Base-by-base conservation (phyloP, 148 eudicot species). In the Fagopyrum esculentum region DNA sequence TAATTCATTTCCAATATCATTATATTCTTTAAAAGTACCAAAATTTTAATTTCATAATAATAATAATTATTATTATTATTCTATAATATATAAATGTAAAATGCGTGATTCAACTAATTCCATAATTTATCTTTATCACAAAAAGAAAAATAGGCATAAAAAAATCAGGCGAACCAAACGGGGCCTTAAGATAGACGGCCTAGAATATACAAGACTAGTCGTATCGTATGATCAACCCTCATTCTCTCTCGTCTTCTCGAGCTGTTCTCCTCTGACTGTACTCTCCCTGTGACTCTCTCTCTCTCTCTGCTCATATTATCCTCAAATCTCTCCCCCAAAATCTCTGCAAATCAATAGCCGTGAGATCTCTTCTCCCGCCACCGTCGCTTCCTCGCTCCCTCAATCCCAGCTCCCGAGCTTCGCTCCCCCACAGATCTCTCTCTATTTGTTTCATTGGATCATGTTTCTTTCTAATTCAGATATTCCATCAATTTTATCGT, bases 211-310 rank as follows among this genome's bases (percentile, higher is more conserved):
- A 61, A 4, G 6, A 61, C 30, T 43, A 61, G 43, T 61, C 68
- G 43, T 29, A 26, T 61, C 15, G 40, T 35, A 35, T 35, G 43
- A 61, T 61, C 68, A 61, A 61, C 68, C 68, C 59, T 54, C 59
- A 6, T 54, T 54, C n/a, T 16, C 59, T 13, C 59, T 54, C 68
- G 40, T 35, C 40, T 35, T 35, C 40, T 35, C 40, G 40, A 35
- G 40, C 40, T 35, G 40, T 35, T 35, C 40, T 35, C 40, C 40
- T 35, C 40, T 35, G 40, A 9, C 68, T 57, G 0, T 19, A 57
- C 63, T 61, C 68, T 61, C 68, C 29, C 8, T 55, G 60, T 16
- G 60, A n/a, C 43, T 66, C 71, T 15, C 46, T 64, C 70, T 64
- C 70, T 7, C 8, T 57, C 63, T 2, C 35, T 6, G 4, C 2